Conservation (phyloP, 139 green algal genomes). For the Chlorella vulgaris region DNA sequence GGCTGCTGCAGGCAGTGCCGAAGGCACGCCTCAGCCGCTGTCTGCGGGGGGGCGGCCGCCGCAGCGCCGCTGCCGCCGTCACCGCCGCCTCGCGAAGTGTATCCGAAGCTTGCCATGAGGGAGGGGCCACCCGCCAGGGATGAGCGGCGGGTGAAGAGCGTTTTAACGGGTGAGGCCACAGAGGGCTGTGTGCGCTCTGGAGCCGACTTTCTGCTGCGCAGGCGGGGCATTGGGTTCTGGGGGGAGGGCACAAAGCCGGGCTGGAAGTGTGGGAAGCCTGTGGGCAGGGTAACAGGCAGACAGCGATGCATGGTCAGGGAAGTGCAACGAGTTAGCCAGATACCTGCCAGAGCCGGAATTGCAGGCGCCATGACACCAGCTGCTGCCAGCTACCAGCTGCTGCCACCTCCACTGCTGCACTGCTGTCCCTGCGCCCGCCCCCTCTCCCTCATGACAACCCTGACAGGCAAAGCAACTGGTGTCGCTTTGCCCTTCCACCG, state of each 20-base stretch:
- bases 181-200: constrained; percentile 47
- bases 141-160: constrained; percentile 40
- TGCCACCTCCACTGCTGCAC: too few relatives aligned
- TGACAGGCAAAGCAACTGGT: too few relatives aligned
- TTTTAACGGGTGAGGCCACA: constrained; percentile 51
- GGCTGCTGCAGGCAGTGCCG: constrained; percentile 58
- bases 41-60: background rate
- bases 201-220: constrained; percentile 50
- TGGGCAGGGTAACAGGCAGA: background rate
- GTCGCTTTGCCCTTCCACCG: background rate
- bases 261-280: constrained; percentile 15
- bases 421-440: too few relatives aligned
- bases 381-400: too few relatives aligned
- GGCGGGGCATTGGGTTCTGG: constrained; percentile 37
- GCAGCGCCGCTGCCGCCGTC: background rate
- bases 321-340: too few relatives aligned
- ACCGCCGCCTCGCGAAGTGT: background rate
- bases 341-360: too few relatives aligned
- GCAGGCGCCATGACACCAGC: too few relatives aligned
- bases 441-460: too few relatives aligned
- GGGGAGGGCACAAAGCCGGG: constrained; percentile 26
- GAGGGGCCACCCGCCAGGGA: constrained; percentile 18
- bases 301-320: background rate
- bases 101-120: constrained; percentile 1
- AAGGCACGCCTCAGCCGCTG: constrained; percentile 55